Evolutionary conservation across 306 rosid genomes (phyloP).

Genomic region (Medicago lupulina): DNA sequence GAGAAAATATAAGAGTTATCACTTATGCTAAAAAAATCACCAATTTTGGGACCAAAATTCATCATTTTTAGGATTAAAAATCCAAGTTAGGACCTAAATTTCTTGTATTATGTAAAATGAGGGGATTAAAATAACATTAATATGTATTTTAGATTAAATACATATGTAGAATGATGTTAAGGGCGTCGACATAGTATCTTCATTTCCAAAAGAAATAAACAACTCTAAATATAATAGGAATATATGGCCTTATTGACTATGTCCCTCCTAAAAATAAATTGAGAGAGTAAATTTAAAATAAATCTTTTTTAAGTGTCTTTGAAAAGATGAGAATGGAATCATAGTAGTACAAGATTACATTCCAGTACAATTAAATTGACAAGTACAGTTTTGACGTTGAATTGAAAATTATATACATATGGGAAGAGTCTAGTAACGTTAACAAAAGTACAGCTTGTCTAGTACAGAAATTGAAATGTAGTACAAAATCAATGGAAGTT

Average conservation of each 20-base stretch:
- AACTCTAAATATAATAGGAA: no score
- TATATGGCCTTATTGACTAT: no score
- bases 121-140: no score
- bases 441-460: background rate
- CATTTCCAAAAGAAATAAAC: no score
- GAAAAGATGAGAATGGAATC: background rate
- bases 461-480: constrained; percentile 7
- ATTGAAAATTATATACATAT: background rate
- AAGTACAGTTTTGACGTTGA: constrained; percentile 25
- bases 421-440: background rate
- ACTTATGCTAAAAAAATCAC: no score
- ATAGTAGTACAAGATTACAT: constrained; percentile 41
- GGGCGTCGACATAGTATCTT: background rate
- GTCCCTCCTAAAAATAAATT: background rate
- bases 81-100: no score
- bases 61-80: no score
- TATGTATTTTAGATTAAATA: no score
- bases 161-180: no score
- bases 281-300: background rate
- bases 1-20: no score
- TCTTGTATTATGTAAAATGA: no score
- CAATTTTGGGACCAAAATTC: no score
- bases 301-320: background rate
- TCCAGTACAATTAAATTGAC: constrained; percentile 40
- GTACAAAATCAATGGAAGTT: constrained; percentile 39